Conservation (phyloP, 768 basidiomycete species). For the Boletus coccyginus region DNA sequence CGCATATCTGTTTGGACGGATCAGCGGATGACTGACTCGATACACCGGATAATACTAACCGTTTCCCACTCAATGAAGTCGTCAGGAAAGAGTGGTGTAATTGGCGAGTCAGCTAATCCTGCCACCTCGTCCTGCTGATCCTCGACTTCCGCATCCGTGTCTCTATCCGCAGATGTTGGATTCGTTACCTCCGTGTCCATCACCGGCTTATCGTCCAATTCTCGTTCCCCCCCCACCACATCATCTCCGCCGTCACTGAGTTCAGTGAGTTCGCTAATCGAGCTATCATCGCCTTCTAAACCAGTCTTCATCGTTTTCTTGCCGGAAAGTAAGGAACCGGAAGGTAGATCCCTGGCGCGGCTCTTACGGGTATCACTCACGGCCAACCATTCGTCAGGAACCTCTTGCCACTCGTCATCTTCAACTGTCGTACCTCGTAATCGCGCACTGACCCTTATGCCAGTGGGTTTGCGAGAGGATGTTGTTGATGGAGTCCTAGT, state of each 20-base stretch:
- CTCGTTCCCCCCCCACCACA: constrained; percentile 18
- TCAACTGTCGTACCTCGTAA: constrained; percentile 51
- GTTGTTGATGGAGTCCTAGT: constrained; percentile 8
- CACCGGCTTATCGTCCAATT: neutral
- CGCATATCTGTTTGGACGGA: constrained; percentile 61
- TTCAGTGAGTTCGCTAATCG: constrained; percentile 75
- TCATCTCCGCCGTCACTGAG: constrained; percentile 49
- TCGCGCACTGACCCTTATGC: constrained; percentile 66
- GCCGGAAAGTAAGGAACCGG: constrained; percentile 5
- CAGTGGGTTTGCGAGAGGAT: constrained; percentile 37
- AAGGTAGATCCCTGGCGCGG: constrained; percentile 10
- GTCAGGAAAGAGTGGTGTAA: constrained; percentile 33
- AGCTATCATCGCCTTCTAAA: constrained; percentile 58
- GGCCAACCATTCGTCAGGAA: constrained; percentile 70
- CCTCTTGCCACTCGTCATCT: constrained; percentile 73
- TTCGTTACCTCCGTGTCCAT: constrained; percentile 2
- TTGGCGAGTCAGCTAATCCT: neutral
- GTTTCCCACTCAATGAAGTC: constrained; percentile 91
- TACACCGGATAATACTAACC: constrained; percentile 42
- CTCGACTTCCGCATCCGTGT: neutral
- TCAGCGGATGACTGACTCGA: neutral
- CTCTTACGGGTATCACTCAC: constrained; percentile 17
- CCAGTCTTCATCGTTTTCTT: constrained; percentile 43
- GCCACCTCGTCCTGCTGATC: constrained; percentile 1
- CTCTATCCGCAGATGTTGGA: neutral